phyloP scores from a whole-genome alignment of 176 grass and related monocot species.

The Eleusine indica region DNA sequence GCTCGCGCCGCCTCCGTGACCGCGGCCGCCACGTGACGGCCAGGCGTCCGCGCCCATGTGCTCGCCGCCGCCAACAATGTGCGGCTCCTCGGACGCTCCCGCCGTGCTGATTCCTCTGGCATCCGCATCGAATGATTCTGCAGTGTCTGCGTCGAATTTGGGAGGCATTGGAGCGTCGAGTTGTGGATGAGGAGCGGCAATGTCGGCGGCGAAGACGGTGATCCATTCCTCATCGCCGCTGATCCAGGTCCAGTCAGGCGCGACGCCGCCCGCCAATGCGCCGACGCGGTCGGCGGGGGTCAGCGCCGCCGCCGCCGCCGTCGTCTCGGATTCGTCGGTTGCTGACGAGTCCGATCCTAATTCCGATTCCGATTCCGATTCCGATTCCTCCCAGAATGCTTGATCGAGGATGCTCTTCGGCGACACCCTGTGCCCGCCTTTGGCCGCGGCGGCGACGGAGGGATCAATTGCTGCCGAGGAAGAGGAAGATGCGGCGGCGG shows the following conservation, averaged over 20 bases:
- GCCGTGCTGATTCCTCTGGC: background rate
- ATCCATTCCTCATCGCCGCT: conserved; percentile 21
- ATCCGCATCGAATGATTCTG: background rate
- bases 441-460: background rate
- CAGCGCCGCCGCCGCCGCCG: background rate
- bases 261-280: background rate
- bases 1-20: background rate
- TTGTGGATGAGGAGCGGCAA: background rate
- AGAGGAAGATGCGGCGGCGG: background rate
- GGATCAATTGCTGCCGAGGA: no score
- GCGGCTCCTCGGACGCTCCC: background rate
- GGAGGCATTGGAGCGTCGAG: background rate
- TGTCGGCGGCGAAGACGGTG: background rate
- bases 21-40: background rate
- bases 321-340: conserved; percentile 5
- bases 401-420: conserved; percentile 51
- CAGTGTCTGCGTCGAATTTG: background rate
- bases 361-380: no score
- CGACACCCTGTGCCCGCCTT: conserved; percentile 16
- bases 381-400: conserved; percentile 21
- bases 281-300: conserved; percentile 27
- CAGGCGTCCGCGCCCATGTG: background rate
- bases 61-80: background rate
- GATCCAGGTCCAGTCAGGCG: conserved; percentile 38
- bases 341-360: background rate